Base-by-base conservation (phyloP, 2,329 filamentous ascomycete species). In the Nothophoma quercina region DNA sequence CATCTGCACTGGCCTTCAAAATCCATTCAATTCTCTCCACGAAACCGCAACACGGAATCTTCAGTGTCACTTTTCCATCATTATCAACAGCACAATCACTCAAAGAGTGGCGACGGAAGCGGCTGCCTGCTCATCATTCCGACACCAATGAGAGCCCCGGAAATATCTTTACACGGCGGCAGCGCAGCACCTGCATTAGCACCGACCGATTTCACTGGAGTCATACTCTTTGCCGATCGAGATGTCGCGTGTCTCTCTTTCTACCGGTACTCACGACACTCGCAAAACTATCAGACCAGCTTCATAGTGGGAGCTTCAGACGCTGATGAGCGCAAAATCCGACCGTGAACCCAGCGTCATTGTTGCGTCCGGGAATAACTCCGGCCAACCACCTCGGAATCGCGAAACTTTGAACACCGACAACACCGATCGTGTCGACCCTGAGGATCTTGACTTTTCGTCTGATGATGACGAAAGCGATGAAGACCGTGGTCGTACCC, bases 41-140 rank as follows among this genome's bases (percentile, higher is more conserved):
- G n/a, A n/a, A n/a, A n/a, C n/a, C n/a, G n/a, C n/a, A n/a, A n/a
- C n/a, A n/a, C n/a, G n/a, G n/a, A n/a, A n/a, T n/a, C n/a, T n/a
- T n/a, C n/a, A n/a, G n/a, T n/a, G n/a, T n/a, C n/a, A n/a, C n/a
- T n/a, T n/a, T n/a, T n/a, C n/a, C n/a, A n/a, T n/a, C n/a, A n/a
- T n/a, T n/a, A n/a, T n/a, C n/a, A n/a, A n/a, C n/a, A n/a, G n/a
- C n/a, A n/a, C n/a, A n/a, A n/a, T n/a, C n/a, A n/a, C n/a, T n/a
- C n/a, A n/a, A n/a, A n/a, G n/a, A 30, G 49, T 52, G 49, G 49
- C 49, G 35, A 51, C 9, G n/a, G 30, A 35, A 41, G 29, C 48
- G 48, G 41, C 21, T 39, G 34, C 28, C 15, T 40, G 23, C 19
- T 15, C 22, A 25, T 21, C 32, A 7, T 16, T 7, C 15, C n/a